A percentile compares a stretch with the other conserved stretches of the same genome.
Evolutionary conservation across 257 asterid species (phyloP).

Genomic region (Galeopsis tetrahit): DNA sequence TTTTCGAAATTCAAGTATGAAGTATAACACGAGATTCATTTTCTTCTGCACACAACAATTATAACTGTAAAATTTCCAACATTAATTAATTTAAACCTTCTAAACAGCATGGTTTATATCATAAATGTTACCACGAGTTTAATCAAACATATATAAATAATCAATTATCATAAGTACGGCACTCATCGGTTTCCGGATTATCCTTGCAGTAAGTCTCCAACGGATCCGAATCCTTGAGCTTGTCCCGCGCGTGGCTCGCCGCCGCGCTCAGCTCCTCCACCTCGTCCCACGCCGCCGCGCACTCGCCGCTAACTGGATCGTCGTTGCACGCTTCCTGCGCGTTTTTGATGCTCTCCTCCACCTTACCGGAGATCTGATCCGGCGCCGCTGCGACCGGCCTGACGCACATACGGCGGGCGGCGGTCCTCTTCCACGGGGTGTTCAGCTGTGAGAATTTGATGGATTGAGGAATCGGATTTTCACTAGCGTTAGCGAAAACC

Average conservation of each 20-base stretch:
- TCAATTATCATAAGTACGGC: constrained; percentile 87
- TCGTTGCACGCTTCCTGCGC: constrained; percentile 77
- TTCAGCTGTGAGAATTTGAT: constrained; percentile 36
- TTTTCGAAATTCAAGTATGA: too few species aligned
- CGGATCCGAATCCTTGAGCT: constrained; percentile 64
- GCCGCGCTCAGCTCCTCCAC: constrained; percentile 99
- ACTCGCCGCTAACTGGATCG: constrained; percentile 78
- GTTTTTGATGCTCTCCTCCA: constrained; percentile 81
- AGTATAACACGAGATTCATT: too few species aligned
- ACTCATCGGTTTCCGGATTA: constrained; percentile 89
- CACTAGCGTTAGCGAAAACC: constrained; percentile 42
- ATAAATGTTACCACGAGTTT: background rate
- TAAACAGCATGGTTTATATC: background rate
- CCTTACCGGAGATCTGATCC: constrained; percentile 68
- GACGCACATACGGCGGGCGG: constrained; percentile 24
- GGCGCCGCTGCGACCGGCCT: constrained; percentile 63
- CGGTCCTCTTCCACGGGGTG: constrained; percentile 58
- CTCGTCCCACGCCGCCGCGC: constrained; percentile 98
- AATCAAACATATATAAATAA: background rate
- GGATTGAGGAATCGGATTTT: constrained; percentile 39
- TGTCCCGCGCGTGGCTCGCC: constrained; percentile 88
- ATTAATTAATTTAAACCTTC: background rate
- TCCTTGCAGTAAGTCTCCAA: constrained; percentile 90
- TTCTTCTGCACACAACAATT: too few species aligned
- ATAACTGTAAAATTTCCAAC: background rate